Percentiles rank a stretch among this genome's conserved stretches.
Conservation (phyloP, 768 basidiomycete species). For the Xanthoconium purpureum region DNA sequence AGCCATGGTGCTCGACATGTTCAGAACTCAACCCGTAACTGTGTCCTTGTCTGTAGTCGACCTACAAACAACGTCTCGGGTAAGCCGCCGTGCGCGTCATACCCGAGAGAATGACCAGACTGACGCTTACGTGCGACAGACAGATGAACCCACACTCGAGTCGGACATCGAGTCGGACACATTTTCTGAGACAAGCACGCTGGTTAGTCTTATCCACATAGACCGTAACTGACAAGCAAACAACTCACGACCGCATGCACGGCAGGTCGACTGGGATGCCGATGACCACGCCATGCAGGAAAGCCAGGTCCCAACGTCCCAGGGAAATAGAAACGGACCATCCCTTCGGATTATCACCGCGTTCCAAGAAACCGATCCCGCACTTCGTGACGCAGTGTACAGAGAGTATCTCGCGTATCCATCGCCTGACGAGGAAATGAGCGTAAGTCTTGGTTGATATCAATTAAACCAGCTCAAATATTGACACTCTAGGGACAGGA, state of each 20-base stretch:
- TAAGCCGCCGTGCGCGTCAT: background rate
- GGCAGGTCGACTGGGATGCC: conserved; percentile 3
- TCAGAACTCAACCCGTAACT: background rate
- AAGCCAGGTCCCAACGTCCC: background rate
- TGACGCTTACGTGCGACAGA: background rate
- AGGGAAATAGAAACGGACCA: background rate
- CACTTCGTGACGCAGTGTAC: conserved; percentile 9
- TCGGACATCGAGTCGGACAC: background rate
- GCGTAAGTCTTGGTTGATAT: background rate
- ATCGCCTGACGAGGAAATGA: background rate
- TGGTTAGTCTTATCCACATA: conserved; percentile 4
- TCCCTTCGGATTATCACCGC: conserved; percentile 11
- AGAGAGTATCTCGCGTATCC: conserved; percentile 4
- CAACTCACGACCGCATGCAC: background rate
- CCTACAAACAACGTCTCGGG: background rate
- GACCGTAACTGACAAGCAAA: background rate
- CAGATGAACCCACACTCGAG: background rate
- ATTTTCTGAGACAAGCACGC: conserved; percentile 14
- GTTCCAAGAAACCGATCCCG: conserved; percentile 5
- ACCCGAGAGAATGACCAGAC: background rate
- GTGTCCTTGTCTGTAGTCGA: background rate
- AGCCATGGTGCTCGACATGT: background rate
- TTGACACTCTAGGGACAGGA: conserved; percentile 16
- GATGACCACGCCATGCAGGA: background rate
- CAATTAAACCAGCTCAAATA: background rate